Base-by-base conservation (phyloP, 805 yeast genomes). In the Kuraishia ogatae region DNA sequence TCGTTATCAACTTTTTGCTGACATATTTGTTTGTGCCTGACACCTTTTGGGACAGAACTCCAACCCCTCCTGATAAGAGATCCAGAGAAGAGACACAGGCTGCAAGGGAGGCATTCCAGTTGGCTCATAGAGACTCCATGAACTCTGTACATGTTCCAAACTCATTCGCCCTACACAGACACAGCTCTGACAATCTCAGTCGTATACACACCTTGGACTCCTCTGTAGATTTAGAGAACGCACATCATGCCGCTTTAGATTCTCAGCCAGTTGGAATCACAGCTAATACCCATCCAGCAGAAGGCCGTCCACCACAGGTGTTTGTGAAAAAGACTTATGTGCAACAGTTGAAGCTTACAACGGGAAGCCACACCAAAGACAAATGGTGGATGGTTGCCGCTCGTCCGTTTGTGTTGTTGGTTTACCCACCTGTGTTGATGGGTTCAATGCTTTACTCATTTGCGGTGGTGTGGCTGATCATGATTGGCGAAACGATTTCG, bases 381-480 rank as follows among this genome's bases (percentile, higher is more conserved):
- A 68, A 74, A 54, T 78, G 81, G 80, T 77, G 80, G 78, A 76
- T 74, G 78, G 78, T 81, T 6, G 76, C 79, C 13, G 58, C 79
- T 20, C 69, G 87, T 49, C 87, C 87, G 1, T 74, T 82, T 56
- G 72, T 76, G 24, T 71, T 83, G 4, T 71, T 67, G 55, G 53
- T 61, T 4, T 83, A 82, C 63, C 85, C 86, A 0, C 68, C 79
- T 1, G 69, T 83, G 19, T 61, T 79, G 3, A 83, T 73, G 61
- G 78, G 83, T 0, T 69, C 85, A 1, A 61, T 82, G 8, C 64
- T 80, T 2, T 82, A 83, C 62, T 70, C 83, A 0, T 69, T 82
- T 53, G 80, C 85, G 17, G 84, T 83, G 21, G 84, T 82, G 20
- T 83, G 86, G 86, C 74, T 83, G 50, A 82, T 83, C 62, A 78